Percentiles rank a stretch among this genome's conserved stretches.
Conservation (phyloP, 768 basidiomycete genomes). For the Coprinopsis strossmayeri region DNA sequence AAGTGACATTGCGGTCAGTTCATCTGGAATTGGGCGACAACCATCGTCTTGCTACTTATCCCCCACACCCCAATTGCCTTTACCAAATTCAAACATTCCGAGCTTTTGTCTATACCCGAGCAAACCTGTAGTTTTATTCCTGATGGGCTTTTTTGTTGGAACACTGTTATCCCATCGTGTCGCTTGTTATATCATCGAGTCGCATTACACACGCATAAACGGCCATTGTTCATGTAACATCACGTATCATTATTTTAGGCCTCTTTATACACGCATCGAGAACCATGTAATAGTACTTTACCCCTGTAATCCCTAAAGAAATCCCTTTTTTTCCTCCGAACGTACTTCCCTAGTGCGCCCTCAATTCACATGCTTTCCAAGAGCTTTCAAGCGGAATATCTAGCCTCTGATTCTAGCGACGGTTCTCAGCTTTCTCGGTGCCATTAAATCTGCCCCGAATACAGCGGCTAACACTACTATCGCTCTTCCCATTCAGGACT, state of each 20-base stretch:
- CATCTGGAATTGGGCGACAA: no score
- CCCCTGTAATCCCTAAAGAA: neutral
- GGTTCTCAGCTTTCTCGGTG: no score
- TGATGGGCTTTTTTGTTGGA: neutral
- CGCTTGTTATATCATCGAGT: neutral
- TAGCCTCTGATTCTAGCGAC: no score
- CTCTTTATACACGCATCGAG: constrained; percentile 2
- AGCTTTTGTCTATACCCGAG: neutral
- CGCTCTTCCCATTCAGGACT: no score
- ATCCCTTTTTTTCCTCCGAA: no score
- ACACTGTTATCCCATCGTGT: neutral
- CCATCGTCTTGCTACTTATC: no score
- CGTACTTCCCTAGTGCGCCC: no score
- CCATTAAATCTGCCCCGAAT: no score
- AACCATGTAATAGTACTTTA: constrained; percentile 2
- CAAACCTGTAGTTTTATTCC: neutral
- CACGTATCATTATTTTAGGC: neutral
- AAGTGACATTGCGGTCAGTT: no score
- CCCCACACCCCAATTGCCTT: neutral
- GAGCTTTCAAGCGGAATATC: no score
- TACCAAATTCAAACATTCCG: neutral
- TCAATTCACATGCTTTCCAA: no score
- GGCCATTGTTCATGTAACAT: neutral
- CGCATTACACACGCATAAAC: neutral
- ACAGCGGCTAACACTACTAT: no score